Evolutionary conservation across 2,329 filamentous ascomycete species (phyloP).

Genomic region (Didymella segeticola): DNA sequence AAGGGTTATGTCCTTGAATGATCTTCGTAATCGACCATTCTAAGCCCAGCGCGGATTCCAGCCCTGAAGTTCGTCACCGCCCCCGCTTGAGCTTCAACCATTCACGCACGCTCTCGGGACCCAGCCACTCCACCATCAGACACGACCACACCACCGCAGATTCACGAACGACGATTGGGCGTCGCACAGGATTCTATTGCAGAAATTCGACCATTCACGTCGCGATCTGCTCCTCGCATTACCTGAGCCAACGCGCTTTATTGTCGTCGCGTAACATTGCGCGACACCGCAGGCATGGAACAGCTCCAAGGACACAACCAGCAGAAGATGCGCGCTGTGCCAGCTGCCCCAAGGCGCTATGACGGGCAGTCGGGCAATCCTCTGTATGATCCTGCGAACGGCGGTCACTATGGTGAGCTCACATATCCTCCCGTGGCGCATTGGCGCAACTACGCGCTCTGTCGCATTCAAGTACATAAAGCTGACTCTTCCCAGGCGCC

Average conservation of each 20-base stretch:
- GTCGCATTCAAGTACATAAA: conserved; percentile 14
- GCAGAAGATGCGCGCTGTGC: conserved; percentile 48
- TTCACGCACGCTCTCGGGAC: conserved; percentile 43
- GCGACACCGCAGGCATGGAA: conserved; percentile 45
- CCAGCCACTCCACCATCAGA: conserved; percentile 42
- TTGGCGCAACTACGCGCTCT: conserved; percentile 7
- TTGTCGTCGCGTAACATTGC: conserved; percentile 43
- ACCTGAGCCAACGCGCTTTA: conserved; percentile 32
- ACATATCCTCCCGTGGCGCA: conserved; percentile 1
- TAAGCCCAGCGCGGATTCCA: conserved; percentile 1
- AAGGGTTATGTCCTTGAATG: not conserved
- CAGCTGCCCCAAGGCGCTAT: conserved; percentile 53
- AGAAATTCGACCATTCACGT: not conserved
- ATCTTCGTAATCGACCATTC: not conserved
- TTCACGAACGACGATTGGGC: conserved; percentile 36
- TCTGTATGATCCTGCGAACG: conserved; percentile 54
- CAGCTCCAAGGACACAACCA: conserved; percentile 46
- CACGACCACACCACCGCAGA: conserved; percentile 40
- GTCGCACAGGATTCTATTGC: conserved; percentile 14
- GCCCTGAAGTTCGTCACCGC: conserved; percentile 14
- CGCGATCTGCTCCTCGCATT: conserved; percentile 5
- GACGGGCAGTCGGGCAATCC: conserved; percentile 59
- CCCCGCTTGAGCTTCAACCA: conserved; percentile 39
- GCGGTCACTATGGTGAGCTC: conserved; percentile 58
- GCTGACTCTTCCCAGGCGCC: conserved; percentile 60